Evolutionary conservation across 140 eudicot species (phyloP).

Genomic region (Senecio squalidus): DNA sequence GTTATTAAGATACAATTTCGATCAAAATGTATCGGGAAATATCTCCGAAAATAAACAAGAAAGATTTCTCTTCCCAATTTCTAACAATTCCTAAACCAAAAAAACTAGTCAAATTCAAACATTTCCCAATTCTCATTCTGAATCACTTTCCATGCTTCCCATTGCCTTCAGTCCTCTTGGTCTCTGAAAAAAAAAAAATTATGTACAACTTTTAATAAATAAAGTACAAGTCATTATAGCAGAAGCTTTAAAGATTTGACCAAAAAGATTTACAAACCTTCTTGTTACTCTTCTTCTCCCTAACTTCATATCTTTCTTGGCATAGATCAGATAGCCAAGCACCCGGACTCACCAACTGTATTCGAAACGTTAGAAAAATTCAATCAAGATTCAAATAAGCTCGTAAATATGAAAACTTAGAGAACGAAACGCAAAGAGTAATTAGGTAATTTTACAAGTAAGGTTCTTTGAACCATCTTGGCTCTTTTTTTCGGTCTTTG

Average conservation of each 20-base stretch:
- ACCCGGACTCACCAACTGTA: slow-evolving; percentile 81
- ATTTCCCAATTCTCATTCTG: slow-evolving; percentile 40
- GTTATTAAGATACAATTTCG: slow-evolving; percentile 13
- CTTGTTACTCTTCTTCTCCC: slow-evolving; percentile 84
- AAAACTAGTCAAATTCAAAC: slow-evolving; percentile 22
- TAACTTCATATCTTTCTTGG: slow-evolving; percentile 92
- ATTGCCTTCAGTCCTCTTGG: slow-evolving; percentile 84
- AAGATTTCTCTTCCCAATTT: slow-evolving; percentile 19
- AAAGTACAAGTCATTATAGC: slow-evolving; percentile 6
- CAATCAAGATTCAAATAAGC: slow-evolving; percentile 7
- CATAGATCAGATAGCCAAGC: slow-evolving; percentile 86
- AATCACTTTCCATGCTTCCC: slow-evolving; percentile 84
- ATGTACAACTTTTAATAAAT: too few relatives aligned
- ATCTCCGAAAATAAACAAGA: slow-evolving; percentile 10
- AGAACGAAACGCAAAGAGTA: slow-evolving; percentile 14
- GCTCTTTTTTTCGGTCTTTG: slow-evolving; percentile 92
- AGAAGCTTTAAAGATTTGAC: background rate
- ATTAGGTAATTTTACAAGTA: slow-evolving; percentile 46
- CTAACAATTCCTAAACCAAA: slow-evolving; percentile 15
- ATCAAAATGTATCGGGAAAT: slow-evolving; percentile 1
- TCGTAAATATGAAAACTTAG: background rate
- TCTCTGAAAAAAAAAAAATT: slow-evolving; percentile 42
- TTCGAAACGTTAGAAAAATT: slow-evolving; percentile 5
- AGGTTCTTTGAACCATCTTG: slow-evolving; percentile 60
- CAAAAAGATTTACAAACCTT: slow-evolving; percentile 34